These are phyloP conservation scores for Polytolypa hystricis DNA, from an alignment of 2,329 filamentous ascomycete species.

Conservation along the genomic window DNA sequence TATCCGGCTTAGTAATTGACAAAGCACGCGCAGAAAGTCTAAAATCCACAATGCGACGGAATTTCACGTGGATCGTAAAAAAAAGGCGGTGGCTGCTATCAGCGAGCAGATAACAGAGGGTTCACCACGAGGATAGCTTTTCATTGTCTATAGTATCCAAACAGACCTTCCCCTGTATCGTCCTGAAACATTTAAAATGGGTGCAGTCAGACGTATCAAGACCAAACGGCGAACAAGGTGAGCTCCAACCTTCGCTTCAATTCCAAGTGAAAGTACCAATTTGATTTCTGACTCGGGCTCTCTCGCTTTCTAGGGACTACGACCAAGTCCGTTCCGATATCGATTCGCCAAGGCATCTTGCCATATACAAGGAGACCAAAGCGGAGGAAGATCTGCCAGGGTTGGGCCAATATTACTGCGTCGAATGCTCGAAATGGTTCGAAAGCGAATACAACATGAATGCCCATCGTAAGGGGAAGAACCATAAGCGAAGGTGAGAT, in stretches of 20 bases:
- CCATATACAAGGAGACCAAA: constrained; percentile 67
- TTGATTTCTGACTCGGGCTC: constrained; percentile 39
- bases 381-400: constrained; percentile 77
- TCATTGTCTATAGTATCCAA: too few species aligned
- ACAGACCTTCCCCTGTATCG: too few species aligned
- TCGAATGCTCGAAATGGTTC: constrained; percentile 93
- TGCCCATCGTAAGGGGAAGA: constrained; percentile 73
- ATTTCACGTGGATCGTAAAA: too few species aligned
- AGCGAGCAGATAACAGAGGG: too few species aligned
- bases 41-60: too few species aligned
- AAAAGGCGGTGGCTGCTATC: too few species aligned
- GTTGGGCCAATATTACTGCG: constrained; percentile 75
- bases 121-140: too few species aligned
- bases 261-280: constrained; percentile 1
- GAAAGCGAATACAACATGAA: constrained; percentile 69
- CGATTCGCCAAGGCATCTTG: constrained; percentile 64
- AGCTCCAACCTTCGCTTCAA: constrained; percentile 10
- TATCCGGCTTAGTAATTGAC: too few species aligned
- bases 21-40: too few species aligned
- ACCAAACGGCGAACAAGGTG: constrained; percentile 62
- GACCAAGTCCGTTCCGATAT: constrained; percentile 87
- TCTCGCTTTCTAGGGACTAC: constrained; percentile 57
- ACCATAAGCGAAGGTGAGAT: constrained; percentile 73
- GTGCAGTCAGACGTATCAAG: constrained; percentile 56
- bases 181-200: too few species aligned